Evolutionary conservation across 352 stramenopile genomes (phyloP).

Genomic region (Pythium monospermum): DNA sequence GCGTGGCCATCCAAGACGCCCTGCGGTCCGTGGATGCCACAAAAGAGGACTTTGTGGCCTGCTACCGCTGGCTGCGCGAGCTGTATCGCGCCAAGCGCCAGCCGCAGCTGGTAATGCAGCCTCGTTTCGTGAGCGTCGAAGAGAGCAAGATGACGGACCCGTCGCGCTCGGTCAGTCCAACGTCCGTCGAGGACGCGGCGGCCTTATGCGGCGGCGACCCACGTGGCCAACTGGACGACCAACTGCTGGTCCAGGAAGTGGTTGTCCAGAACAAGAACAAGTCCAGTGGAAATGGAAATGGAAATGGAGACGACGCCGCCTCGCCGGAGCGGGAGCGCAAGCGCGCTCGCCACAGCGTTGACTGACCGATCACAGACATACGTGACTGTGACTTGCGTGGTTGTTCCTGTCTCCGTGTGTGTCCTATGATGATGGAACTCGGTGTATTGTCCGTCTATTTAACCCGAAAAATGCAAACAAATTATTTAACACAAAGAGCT

Average conservation of each 20-base stretch:
- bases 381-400: no score
- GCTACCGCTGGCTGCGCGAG: constrained; percentile 30
- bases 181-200: constrained; percentile 25
- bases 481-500: constrained; percentile 11
- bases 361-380: no score
- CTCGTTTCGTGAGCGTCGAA: constrained; percentile 36
- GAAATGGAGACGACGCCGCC: no score
- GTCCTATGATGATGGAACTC: no score
- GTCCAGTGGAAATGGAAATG: no score
- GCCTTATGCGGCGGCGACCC: not conserved
- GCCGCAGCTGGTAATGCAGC: constrained; percentile 17
- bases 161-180: constrained; percentile 34
- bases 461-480: constrained; percentile 7
- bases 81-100: constrained; percentile 18
- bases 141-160: constrained; percentile 27
- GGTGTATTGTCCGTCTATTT: constrained; percentile 5
- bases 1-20: constrained; percentile 26
- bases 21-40: constrained; percentile 21
- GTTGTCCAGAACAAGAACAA: no score
- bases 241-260: constrained; percentile 5
- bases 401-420: not conserved
- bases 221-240: not conserved
- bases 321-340: constrained; percentile 8
- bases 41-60: constrained; percentile 27
- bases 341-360: constrained; percentile 9